Conservation (phyloP, 2,329 filamentous ascomycete species). For the Lecanoromycetidae sp. region DNA sequence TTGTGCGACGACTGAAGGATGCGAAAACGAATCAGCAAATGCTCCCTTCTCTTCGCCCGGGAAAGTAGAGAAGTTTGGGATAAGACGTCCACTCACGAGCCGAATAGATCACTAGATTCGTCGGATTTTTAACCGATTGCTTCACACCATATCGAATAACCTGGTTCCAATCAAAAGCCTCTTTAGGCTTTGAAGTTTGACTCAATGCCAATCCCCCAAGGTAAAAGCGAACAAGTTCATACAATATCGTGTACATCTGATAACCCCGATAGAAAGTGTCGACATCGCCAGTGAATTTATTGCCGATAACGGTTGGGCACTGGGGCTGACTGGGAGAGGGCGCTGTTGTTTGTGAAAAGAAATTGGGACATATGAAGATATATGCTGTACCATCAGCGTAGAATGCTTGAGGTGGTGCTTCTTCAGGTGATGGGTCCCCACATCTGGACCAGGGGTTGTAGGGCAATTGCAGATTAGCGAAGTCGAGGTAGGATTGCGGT, state of each 20-base stretch:
- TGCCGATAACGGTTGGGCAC: neutral
- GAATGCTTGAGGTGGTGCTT: neutral
- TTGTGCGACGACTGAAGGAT: too few species aligned
- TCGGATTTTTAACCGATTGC: neutral
- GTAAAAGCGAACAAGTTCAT: slow-evolving; percentile 1
- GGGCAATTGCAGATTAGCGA: neutral
- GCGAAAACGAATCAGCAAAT: too few species aligned
- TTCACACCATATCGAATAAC: neutral
- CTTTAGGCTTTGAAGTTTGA: neutral
- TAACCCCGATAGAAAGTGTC: neutral
- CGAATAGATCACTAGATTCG: neutral
- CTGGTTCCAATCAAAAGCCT: neutral
- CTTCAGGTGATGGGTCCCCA: neutral
- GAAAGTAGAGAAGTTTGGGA: too few species aligned
- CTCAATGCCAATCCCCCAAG: neutral
- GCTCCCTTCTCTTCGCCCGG: too few species aligned
- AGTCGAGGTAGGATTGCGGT: neutral
- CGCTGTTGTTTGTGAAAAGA: neutral
- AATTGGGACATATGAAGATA: neutral
- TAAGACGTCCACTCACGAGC: neutral
- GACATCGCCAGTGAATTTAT: neutral
- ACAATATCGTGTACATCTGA: neutral
- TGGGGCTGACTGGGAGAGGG: neutral
- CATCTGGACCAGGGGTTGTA: neutral
- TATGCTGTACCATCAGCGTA: neutral